A percentile compares a stretch with the other conserved stretches of the same genome.
Evolutionary conservation across 2,329 filamentous ascomycete genomes (phyloP).

Genomic region (Albifimbria verrucaria): DNA sequence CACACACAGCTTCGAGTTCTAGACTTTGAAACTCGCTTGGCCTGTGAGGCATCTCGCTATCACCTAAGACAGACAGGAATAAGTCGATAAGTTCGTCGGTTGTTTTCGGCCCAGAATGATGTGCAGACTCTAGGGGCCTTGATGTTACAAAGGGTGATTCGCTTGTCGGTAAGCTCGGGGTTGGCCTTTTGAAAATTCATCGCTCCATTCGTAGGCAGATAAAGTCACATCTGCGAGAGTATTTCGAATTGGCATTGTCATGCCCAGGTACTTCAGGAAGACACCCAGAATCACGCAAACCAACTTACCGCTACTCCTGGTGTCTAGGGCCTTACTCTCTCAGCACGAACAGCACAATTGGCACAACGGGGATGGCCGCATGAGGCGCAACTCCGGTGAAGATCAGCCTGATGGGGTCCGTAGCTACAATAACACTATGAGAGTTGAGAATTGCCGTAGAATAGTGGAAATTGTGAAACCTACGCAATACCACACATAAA

Average conservation of each 20-base stretch:
- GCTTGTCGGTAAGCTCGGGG: not conserved
- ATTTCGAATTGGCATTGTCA: not conserved
- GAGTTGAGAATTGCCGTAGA: not conserved
- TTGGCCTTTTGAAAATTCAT: not conserved
- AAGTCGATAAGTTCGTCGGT: not conserved
- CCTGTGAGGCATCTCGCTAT: not conserved
- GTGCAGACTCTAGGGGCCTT: not conserved
- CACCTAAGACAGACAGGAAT: not conserved
- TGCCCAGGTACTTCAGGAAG: not conserved
- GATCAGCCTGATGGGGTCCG: not conserved
- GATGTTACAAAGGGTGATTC: not conserved
- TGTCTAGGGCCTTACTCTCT: not conserved
- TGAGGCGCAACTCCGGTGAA: not conserved
- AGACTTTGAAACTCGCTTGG: not conserved
- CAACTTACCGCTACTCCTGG: not conserved
- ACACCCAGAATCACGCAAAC: not conserved
- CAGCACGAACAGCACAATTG: not conserved
- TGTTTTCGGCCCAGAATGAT: not conserved
- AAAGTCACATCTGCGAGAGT: not conserved
- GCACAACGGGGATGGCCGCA: not conserved
- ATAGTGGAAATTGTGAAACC: not conserved
- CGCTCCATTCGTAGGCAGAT: constrained; percentile 2
- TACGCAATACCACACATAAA: not conserved
- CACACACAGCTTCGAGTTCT: constrained; percentile 1
- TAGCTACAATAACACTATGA: not conserved